Evolutionary conservation across 176 grass and related monocot species (phyloP), one percentile per base, ranked within the genome.

Genomic region (Aegilops tauschii): DNA sequence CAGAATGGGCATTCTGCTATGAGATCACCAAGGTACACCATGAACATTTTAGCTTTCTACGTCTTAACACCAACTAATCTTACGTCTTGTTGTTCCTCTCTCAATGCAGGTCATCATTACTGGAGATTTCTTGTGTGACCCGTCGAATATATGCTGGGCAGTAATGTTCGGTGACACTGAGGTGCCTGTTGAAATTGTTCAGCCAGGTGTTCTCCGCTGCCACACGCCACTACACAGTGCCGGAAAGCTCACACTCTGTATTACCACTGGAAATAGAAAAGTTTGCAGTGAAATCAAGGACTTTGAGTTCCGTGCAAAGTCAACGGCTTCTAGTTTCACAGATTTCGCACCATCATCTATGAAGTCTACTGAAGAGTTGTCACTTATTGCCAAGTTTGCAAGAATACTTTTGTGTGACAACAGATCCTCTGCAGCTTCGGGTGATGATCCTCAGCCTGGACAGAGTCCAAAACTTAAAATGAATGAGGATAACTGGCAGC

Each of bases 1-100:
- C 94, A 69, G 97, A 99, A 87, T 99, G 97, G 97, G 94, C 92
- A 92, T 93, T 91, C 89, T 91, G 92, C 62, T 79, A 79, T 82
- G 94, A 99, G 86, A 93, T 49, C 37, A 96, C 97, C 13, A 99
- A 99, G 97, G 97, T 98, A 93, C 52, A 71, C 68, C 25, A 67
- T 44, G 68, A 76, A 83, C 16, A 13, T 75, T 87, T 68, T 65
- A 73, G 17, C 42, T 39, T 42, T 66, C 32, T 69, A 66, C 28
- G 9, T 14, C 37, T 40, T 40, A 69, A 80, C 18, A 86, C 18
- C n/a, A 76, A 29, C 12, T 70, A 27, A 64, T 82, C 70, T 82
- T 68, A 93, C 65, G 65, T 85, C 42, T 81, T 83, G 56, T 31
- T 40, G 11, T 58, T 76, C 73, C 27, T 79, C 67, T 70, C 50